These are phyloP conservation scores for Phytophthora megakarya DNA, from an alignment of 352 stramenopile genomes.

Conservation along the genomic window DNA sequence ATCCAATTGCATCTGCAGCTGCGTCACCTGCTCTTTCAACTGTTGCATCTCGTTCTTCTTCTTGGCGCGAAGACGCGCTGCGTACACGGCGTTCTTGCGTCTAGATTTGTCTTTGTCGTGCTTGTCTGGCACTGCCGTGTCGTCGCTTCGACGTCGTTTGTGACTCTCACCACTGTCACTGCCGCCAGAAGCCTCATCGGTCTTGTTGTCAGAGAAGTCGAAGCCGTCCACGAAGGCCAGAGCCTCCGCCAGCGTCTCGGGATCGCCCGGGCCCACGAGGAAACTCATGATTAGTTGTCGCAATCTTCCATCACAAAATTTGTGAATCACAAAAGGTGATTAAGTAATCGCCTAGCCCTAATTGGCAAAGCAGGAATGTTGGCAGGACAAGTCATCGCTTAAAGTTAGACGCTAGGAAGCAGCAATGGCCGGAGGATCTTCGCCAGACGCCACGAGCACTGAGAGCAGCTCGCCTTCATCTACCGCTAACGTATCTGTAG, in stretches of 20 bases:
- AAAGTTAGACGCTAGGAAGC: background rate
- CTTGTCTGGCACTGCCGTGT: slow-evolving; percentile 2
- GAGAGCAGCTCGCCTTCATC: slow-evolving; percentile 17
- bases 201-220: slow-evolving; percentile 10
- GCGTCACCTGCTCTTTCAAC: slow-evolving; percentile 23
- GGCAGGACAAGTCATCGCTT: background rate
- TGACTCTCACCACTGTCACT: slow-evolving; percentile 9
- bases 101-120: slow-evolving; percentile 16
- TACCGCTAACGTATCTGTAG: background rate
- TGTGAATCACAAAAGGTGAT: background rate
- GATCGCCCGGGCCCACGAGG: slow-evolving; percentile 10
- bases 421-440: slow-evolving; percentile 2
- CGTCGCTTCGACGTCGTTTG: slow-evolving; percentile 10
- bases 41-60: slow-evolving; percentile 31
- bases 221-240: slow-evolving; percentile 38
- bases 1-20: slow-evolving; percentile 30
- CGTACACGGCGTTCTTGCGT: slow-evolving; percentile 29
- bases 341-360: too few species aligned
- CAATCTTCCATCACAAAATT: too few species aligned
- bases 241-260: slow-evolving; percentile 28
- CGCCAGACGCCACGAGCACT: slow-evolving; percentile 7
- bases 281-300: slow-evolving; percentile 20
- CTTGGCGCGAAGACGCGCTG: slow-evolving; percentile 26
- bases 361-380: background rate
- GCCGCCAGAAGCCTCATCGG: slow-evolving; percentile 2